phyloP scores from a whole-genome alignment of 441 rosid genomes.

The Aquilaria agallochum region DNA sequence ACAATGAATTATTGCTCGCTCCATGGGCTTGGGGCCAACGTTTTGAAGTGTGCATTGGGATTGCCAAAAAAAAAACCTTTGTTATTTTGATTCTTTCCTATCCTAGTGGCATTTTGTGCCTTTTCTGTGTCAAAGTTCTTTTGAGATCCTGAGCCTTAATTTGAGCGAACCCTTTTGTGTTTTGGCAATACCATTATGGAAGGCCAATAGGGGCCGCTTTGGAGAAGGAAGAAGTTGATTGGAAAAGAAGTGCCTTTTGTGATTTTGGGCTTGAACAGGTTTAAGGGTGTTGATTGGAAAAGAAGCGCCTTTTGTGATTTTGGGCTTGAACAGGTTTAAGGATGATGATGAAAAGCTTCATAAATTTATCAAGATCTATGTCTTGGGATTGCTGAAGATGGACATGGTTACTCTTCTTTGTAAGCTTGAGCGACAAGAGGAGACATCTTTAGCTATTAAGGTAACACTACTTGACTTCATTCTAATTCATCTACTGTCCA shows the following conservation, averaged over 20 bases:
- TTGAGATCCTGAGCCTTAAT: slow-evolving; percentile 17
- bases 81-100: neutral
- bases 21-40: too few species aligned
- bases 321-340: slow-evolving; percentile 15
- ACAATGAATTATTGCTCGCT: too few species aligned
- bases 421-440: slow-evolving; percentile 64
- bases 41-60: too few species aligned
- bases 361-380: slow-evolving; percentile 71
- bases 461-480: too few species aligned
- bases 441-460: too few species aligned
- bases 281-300: too few species aligned
- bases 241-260: too few species aligned
- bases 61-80: neutral
- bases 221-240: slow-evolving; percentile 33
- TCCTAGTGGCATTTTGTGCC: slow-evolving; percentile 10
- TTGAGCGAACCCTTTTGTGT: slow-evolving; percentile 22
- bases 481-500: slow-evolving; percentile 11
- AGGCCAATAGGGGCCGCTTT: slow-evolving; percentile 92
- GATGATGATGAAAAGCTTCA: slow-evolving; percentile 71
- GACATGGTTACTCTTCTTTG: slow-evolving; percentile 75
- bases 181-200: slow-evolving; percentile 74
- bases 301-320: too few species aligned
- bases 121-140: slow-evolving; percentile 10
- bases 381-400: slow-evolving; percentile 68
- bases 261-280: too few species aligned